These are phyloP conservation scores for Septoria petroselini DNA, from an alignment of 2,329 filamentous ascomycete species.

Conservation along the genomic window DNA sequence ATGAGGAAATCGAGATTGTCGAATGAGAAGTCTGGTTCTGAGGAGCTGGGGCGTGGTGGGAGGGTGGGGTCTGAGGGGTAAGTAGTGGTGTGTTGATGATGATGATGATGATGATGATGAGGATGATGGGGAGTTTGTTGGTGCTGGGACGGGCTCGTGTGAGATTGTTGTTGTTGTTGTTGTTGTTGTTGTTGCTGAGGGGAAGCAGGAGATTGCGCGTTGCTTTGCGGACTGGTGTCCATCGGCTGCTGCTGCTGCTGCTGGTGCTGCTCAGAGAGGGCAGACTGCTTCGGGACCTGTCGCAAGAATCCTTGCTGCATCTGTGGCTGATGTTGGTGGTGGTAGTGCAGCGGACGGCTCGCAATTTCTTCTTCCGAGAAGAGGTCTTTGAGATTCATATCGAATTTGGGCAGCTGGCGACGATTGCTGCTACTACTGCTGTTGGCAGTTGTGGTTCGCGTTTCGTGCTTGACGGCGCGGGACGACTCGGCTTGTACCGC, in stretches of 20 bases:
- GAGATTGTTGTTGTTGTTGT: too few species aligned
- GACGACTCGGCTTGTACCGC: constrained; percentile 8
- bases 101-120: constrained; percentile 26
- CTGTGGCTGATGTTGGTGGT: too few species aligned
- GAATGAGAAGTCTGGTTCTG: constrained; percentile 33
- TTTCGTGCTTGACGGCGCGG: constrained; percentile 8
- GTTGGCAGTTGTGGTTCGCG: constrained; percentile 9
- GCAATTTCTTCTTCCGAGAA: constrained; percentile 47
- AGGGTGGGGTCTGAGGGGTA: constrained; percentile 7
- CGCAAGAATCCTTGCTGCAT: constrained; percentile 22
- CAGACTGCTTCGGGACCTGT: constrained; percentile 28
- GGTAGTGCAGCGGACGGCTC: constrained; percentile 35
- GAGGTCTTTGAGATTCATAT: constrained; percentile 55
- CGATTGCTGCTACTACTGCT: too few species aligned
- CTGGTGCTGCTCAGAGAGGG: too few species aligned
- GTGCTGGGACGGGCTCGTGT: constrained; percentile 27
- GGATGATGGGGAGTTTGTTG: too few species aligned
- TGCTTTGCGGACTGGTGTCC: constrained; percentile 24
- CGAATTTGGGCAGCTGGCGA: constrained; percentile 51
- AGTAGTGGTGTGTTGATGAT: constrained; percentile 23
- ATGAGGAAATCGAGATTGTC: constrained; percentile 55
- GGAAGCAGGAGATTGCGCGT: constrained; percentile 15
- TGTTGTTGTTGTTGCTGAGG: too few species aligned
- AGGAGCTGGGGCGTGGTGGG: constrained; percentile 15
- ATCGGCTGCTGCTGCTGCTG: constrained; percentile 20